Base-by-base conservation (phyloP, 495 filamentous ascomycete genomes). In the Penicillium herquei region DNA sequence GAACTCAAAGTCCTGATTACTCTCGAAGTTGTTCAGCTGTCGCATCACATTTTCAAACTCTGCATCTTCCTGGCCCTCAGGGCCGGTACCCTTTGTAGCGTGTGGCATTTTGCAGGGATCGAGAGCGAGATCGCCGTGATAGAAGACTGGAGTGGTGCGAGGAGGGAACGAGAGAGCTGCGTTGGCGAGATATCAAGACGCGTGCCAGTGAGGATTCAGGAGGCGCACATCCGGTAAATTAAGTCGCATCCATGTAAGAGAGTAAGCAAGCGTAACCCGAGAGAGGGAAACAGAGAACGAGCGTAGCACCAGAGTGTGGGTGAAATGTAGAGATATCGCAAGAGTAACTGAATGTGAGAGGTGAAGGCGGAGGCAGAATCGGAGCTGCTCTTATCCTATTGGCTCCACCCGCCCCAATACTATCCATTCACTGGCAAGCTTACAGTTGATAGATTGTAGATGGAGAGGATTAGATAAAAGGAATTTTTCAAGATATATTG, bases 11-110 rank as follows among this genome's bases (percentile, higher is more conserved):
- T 66, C 52, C 13, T 70, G 67, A 53, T 67, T 73, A 33, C 61
- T 62, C 30, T 74, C 66, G 47, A 73, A 72, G 31, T 62, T 74
- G 54, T 78, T 78, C 56, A 78, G 69, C 59, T 77, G 75, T 57
- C 72, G 72, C 66, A 82, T 79, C 35, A 81, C 71, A 69, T 72
- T 73, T 34, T 82, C 72, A 44, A 81, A 80, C 21, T 77, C 70
- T 13, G 68, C 62, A 63, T 81, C 79, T 16, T 61, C 63, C 49
- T 74, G 72, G 55, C 52, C 61, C 44, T 69, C 69, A 32, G 67
- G 39, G 17, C 58, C 67, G 33, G 62, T 40, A 4, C 61, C 58
- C 12, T 59, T 58, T 1, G 76, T 80, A 30, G 79, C 78, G 68
- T 81, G 79, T 62, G 78, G 78, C 79, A 82, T 52, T 30, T 31